phyloP scores from a whole-genome alignment of 139 green algal genomes.

The Coelastrella sp. region DNA sequence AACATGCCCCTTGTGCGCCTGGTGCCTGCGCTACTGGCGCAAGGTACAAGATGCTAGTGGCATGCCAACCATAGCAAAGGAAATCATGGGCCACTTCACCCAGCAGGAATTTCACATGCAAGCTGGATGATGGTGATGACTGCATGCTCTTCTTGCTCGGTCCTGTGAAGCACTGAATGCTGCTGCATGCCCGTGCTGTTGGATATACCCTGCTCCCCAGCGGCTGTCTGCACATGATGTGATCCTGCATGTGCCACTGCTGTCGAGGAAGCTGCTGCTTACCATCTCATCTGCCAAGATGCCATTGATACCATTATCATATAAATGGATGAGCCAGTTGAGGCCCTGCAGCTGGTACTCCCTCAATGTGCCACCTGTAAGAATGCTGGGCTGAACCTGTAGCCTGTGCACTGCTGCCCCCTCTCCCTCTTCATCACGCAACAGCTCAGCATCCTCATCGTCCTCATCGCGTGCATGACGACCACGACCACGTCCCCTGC shows the following conservation, averaged over 20 bases:
- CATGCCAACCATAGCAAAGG: too few relatives aligned
- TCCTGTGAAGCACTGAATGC: too few relatives aligned
- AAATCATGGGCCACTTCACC: too few relatives aligned
- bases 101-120: too few relatives aligned
- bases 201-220: too few relatives aligned
- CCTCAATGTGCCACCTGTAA: conserved; percentile 93
- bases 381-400: conserved; percentile 84
- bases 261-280: neutral
- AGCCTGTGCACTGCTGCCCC: conserved; percentile 80
- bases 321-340: conserved; percentile 99
- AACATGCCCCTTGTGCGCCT: neutral
- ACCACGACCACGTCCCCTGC: conserved; percentile 62
- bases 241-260: neutral
- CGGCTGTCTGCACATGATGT: neutral
- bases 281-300: conserved; percentile 99
- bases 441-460: conserved; percentile 93
- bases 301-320: conserved; percentile 99
- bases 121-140: too few relatives aligned
- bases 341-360: conserved; percentile 99
- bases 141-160: too few relatives aligned
- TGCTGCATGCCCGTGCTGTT: too few relatives aligned
- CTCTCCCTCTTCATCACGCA: conserved; percentile 87
- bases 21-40: neutral
- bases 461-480: conserved; percentile 83
- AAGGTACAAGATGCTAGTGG: too few relatives aligned